These are phyloP conservation scores for Agapanthus africanus DNA, from an alignment of 106 monocot genomes.

Conservation along the genomic window DNA sequence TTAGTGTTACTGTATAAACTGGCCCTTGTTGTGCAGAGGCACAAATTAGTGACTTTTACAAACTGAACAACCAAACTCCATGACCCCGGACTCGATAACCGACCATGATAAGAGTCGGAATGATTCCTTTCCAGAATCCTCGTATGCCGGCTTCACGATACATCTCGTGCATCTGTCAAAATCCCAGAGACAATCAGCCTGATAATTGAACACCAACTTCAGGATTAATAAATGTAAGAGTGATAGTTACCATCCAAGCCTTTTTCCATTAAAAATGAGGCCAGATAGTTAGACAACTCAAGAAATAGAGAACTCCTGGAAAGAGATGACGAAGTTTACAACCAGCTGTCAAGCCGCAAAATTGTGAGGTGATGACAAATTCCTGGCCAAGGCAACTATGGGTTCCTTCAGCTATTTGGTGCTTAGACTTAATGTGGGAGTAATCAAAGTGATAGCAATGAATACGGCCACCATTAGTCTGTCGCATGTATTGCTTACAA, in stretches of 20 bases:
- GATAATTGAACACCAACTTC: background rate
- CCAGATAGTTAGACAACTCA: background rate
- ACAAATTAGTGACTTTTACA: background rate
- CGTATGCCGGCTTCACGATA: slow-evolving; percentile 66
- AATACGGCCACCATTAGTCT: too few relatives aligned
- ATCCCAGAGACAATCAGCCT: background rate
- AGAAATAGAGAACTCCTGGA: background rate
- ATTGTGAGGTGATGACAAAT: too few relatives aligned
- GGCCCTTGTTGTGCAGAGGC: too few relatives aligned
- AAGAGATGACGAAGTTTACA: too few relatives aligned
- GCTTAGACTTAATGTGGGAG: too few relatives aligned
- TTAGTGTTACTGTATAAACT: too few relatives aligned
- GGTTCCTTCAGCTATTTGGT: too few relatives aligned
- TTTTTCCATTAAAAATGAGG: slow-evolving; percentile 1
- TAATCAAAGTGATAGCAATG: too few relatives aligned
- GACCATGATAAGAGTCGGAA: slow-evolving; percentile 90
- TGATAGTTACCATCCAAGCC: background rate
- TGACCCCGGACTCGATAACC: background rate
- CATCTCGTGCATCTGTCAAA: slow-evolving; percentile 48
- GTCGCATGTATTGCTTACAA: too few relatives aligned
- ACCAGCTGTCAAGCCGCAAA: too few relatives aligned
- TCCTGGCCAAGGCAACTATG: too few relatives aligned
- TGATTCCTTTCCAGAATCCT: slow-evolving; percentile 91
- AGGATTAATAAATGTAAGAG: background rate
- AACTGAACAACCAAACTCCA: background rate